Percentiles rank a stretch among this genome's conserved stretches.
phyloP scores from a whole-genome alignment of 2,329 filamentous ascomycete genomes.

The Talaromyces piceae region DNA sequence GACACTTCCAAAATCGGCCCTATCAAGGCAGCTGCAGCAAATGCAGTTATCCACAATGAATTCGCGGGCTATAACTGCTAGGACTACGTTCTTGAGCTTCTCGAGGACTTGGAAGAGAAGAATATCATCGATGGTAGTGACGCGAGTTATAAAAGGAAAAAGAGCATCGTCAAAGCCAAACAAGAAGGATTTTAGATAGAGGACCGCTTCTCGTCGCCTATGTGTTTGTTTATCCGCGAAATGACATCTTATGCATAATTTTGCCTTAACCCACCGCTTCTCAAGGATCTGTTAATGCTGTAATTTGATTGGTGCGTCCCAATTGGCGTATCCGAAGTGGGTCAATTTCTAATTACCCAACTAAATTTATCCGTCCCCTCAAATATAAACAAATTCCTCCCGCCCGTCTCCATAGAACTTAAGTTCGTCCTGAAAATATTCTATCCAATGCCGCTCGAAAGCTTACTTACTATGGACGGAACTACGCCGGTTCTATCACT shows the following conservation, averaged over 20 bases:
- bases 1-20: background rate
- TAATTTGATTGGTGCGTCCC: too few species aligned
- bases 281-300: too few species aligned
- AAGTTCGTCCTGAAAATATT: conserved; percentile 1
- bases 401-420: background rate
- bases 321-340: too few species aligned
- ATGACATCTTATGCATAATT: too few species aligned
- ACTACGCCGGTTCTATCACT: conserved; percentile 7
- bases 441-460: background rate
- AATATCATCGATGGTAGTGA: background rate
- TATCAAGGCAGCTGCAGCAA: conserved; percentile 13
- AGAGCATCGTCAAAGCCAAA: background rate
- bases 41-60: conserved; percentile 16
- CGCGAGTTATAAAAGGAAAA: background rate
- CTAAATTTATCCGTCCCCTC: background rate
- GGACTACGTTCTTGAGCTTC: background rate
- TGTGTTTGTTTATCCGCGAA: too few species aligned
- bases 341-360: too few species aligned
- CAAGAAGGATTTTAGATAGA: background rate
- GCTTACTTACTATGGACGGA: conserved; percentile 10
- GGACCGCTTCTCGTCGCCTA: too few species aligned
- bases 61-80: conserved; percentile 11
- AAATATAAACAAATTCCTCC: conserved; percentile 18
- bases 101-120: background rate
- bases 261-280: too few species aligned